These are phyloP conservation scores for Pulveroboletus frians DNA, from an alignment of 768 basidiomycete species.

Conservation along the genomic window DNA sequence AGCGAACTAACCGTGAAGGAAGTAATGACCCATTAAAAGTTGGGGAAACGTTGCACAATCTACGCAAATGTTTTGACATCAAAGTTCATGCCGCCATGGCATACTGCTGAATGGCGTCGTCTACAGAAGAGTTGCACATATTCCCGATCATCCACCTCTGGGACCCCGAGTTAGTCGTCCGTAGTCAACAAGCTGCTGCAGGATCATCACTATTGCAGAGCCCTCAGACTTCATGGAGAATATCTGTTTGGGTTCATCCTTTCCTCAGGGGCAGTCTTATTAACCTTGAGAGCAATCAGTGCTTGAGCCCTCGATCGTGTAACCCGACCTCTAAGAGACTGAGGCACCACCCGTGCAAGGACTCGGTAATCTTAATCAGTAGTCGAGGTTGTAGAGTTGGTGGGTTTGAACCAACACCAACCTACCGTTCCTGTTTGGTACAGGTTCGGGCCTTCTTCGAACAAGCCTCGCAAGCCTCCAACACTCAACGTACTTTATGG, in stretches of 20 bases:
- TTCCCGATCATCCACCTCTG: conserved; percentile 23
- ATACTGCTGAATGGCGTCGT: neutral
- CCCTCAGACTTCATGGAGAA: conserved; percentile 19
- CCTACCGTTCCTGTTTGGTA: conserved; percentile 22
- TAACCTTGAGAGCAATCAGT: conserved; percentile 13
- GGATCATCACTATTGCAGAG: too few relatives aligned
- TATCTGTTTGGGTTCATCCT: neutral
- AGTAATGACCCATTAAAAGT: conserved; percentile 38
- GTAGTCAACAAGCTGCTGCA: too few relatives aligned
- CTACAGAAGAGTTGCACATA: conserved; percentile 11
- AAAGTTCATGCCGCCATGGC: conserved; percentile 35
- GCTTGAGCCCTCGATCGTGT: conserved; percentile 5
- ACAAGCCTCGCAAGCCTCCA: too few relatives aligned
- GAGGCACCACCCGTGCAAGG: neutral
- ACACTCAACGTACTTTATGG: neutral
- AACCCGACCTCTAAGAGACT: neutral
- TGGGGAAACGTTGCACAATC: conserved; percentile 47
- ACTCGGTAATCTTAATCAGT: conserved; percentile 13
- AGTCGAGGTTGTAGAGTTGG: neutral
- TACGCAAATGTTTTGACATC: conserved; percentile 67
- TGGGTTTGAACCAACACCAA: neutral
- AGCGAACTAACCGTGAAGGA: neutral
- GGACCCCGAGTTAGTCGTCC: too few relatives aligned
- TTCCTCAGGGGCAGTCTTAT: conserved; percentile 17
- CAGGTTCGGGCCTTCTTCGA: conserved; percentile 3